These are phyloP conservation scores for Phytophthora nicotianae DNA, from an alignment of 352 stramenopile species.

Conservation along the genomic window DNA sequence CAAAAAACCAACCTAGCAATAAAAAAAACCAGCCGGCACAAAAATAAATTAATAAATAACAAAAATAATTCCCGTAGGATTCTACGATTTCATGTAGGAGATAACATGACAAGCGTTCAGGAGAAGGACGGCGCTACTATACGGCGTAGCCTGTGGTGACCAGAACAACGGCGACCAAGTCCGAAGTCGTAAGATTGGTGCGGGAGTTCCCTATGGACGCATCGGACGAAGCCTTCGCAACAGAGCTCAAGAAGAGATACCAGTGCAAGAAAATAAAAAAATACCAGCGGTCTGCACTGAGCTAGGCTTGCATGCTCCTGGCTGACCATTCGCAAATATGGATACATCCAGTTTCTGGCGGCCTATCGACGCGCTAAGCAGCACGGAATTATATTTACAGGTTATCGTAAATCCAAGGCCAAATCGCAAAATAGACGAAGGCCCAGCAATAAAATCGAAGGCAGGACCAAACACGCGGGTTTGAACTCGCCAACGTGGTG, in stretches of 20 bases:
- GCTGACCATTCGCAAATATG: conserved; percentile 17
- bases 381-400: conserved; percentile 13
- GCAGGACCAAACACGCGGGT: conserved; percentile 21
- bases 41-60: too few relatives aligned
- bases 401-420: conserved; percentile 1
- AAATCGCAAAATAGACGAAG: conserved; percentile 1
- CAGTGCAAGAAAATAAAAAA: conserved; percentile 21
- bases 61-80: too few relatives aligned
- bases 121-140: background rate
- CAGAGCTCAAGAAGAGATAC: conserved; percentile 7
- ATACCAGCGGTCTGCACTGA: conserved; percentile 13
- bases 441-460: background rate
- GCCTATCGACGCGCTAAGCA: conserved; percentile 17
- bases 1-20: too few relatives aligned
- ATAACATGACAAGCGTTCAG: conserved; percentile 3
- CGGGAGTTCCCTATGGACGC: conserved; percentile 10
- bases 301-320: conserved; percentile 22
- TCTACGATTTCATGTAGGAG: too few relatives aligned
- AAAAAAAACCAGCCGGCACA: too few relatives aligned
- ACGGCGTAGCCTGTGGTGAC: background rate
- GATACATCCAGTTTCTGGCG: conserved; percentile 14
- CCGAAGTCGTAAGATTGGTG: conserved; percentile 6
- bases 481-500: conserved; percentile 21
- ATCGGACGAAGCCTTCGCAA: conserved; percentile 15
- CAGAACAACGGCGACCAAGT: background rate